Evolutionary conservation across 441 rosid genomes (phyloP), one percentile per base, ranked within the genome.

Genomic region (Gossypium schwendimanii): DNA sequence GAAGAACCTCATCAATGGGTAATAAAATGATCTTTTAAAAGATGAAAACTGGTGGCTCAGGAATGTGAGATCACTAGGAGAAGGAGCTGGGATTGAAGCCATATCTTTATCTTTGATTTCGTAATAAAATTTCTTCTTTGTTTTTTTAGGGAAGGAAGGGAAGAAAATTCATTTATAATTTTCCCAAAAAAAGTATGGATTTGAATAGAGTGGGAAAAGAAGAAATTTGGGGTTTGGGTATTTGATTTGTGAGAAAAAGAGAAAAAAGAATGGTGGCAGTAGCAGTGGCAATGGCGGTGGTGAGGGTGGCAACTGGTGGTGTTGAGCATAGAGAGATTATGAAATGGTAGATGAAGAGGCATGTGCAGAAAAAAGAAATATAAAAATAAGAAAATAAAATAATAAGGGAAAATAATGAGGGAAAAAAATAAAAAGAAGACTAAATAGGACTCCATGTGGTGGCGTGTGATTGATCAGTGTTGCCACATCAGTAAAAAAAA

Each of bases 31-130:
- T 69, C 85, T 82, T 80, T 79, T 86, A 2, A 73, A 24, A 10
- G 60, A 71, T 49, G 75, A 72, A 44, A 79, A 75, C n/a, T 74
- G 78, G 63, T 36, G 33, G 79, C 9, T 28, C 0, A 72, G 67
- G 74, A 85, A 86, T 67, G 85, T 53, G 64, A 86, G 86, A 3
- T 81, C 81, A 78, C 86, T 84, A 70, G 81, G 73, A 1, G 87
- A 81, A 33, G 84, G 84, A 28, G 91, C 31, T 4, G 88, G 78
- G 68, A 91, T 75, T 31, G 91, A 85, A 84, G 90, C 76, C 91
- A 88, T 87, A 11, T 3, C 20, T 14, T 4, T 24, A 39, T 39
- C 11, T 39, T 39, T 39, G 12, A 2, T 39, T 39, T 39, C 3
- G 11, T 23, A 14, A 1, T 3, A 6, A 10, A 64, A 44, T 3